Percentiles rank a stretch among this genome's conserved stretches.
phyloP scores from a whole-genome alignment of 2,329 filamentous ascomycete genomes.

The Chalaropsis ovoidea region DNA sequence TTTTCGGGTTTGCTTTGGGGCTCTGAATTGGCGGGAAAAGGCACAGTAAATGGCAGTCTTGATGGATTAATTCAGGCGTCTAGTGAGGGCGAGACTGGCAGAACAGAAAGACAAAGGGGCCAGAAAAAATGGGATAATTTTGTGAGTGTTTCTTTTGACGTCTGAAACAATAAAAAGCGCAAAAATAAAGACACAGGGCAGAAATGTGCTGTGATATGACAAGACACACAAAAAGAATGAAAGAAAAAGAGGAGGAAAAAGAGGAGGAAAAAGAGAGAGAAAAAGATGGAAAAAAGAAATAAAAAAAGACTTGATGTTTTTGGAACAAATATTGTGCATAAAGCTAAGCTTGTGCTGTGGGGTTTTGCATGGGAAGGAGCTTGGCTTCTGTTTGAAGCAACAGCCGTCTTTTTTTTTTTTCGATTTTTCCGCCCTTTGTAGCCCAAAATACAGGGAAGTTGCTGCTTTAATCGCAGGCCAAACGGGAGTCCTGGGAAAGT shows the following conservation, averaged over 20 bases:
- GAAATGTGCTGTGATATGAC: neutral
- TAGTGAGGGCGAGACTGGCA: neutral
- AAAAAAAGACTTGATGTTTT: neutral
- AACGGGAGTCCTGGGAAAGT: no score
- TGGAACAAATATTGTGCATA: neutral
- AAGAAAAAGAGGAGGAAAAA: conserved; percentile 9
- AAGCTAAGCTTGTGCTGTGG: conserved; percentile 14
- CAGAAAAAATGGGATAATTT: neutral
- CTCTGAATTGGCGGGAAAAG: neutral
- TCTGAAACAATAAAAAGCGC: conserved; percentile 10
- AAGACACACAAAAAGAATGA: conserved; percentile 13
- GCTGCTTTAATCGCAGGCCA: neutral
- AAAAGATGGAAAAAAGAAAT: conserved; percentile 14
- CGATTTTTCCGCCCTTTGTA: neutral
- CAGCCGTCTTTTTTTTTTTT: neutral
- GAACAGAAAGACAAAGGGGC: neutral
- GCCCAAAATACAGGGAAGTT: neutral
- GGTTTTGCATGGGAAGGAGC: conserved; percentile 9
- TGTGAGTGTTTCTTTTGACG: neutral
- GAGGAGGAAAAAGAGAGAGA: conserved; percentile 13
- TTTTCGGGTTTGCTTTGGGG: neutral
- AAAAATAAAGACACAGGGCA: neutral
- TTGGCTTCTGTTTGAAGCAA: conserved; percentile 11
- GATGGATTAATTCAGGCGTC: neutral
- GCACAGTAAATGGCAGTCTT: neutral